These are phyloP conservation scores for Trichoderma polysporum DNA, from an alignment of 2,329 filamentous ascomycete genomes.

Conservation along the genomic window DNA sequence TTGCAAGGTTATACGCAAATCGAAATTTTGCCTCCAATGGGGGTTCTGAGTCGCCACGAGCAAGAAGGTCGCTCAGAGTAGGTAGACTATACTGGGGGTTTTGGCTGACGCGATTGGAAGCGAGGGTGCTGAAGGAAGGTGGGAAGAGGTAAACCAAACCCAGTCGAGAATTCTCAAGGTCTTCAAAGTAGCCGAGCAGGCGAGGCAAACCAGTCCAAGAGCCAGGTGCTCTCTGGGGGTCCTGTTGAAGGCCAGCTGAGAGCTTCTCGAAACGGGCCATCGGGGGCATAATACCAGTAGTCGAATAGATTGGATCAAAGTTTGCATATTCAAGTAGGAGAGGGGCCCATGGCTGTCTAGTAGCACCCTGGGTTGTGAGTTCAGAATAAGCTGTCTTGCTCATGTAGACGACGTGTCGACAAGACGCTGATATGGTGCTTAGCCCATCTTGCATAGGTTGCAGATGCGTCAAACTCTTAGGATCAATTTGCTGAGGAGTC, in stretches of 20 bases:
- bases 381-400: constrained; percentile 53
- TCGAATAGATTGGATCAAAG: constrained; percentile 62
- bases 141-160: constrained; percentile 76
- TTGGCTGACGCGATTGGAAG: constrained; percentile 51
- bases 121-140: constrained; percentile 59
- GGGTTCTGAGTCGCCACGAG: constrained; percentile 56
- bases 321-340: constrained; percentile 70
- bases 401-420: constrained; percentile 50
- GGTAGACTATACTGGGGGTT: constrained; percentile 52
- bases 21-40: constrained; percentile 74
- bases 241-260: constrained; percentile 56
- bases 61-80: constrained; percentile 55
- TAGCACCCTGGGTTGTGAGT: constrained; percentile 41
- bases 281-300: constrained; percentile 62
- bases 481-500: constrained; percentile 60
- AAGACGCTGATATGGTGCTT: constrained; percentile 28
- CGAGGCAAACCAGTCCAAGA: constrained; percentile 63
- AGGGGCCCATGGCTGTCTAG: constrained; percentile 49
- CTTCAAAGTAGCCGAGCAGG: constrained; percentile 71
- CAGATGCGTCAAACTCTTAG: constrained; percentile 51
- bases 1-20: constrained; percentile 69
- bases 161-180: constrained; percentile 66
- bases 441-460: constrained; percentile 40
- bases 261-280: constrained; percentile 66
- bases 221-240: constrained; percentile 50